Base-by-base conservation (phyloP, 2,329 filamentous ascomycete genomes). In the Ophiostoma sp. region DNA sequence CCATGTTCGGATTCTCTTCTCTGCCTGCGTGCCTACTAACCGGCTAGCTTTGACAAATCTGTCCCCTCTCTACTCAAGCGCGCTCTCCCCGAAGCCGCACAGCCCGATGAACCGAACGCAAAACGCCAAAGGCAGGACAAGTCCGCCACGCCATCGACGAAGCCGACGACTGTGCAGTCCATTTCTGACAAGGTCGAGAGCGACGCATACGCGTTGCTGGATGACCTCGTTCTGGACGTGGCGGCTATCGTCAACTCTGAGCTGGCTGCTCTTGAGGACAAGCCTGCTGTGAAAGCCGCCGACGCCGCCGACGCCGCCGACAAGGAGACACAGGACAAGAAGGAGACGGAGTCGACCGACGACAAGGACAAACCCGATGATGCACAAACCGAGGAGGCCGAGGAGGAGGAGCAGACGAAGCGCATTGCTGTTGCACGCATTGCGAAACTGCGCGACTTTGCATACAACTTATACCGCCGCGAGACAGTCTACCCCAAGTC, bases 181-280 rank as follows among this genome's bases (percentile, higher is more conserved):
- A 83, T 88, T 70, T 78, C 81, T 69, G 83, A 85, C 73, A 87
- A 86, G 78, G 79, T 85, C 66, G 75, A 77, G 38, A 78, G 79
- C 65, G 80, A 82, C 72, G 76, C 75, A 44, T 89, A 89, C 75
- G 81, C 81, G 40, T 83, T 84, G 71, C 78, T 93, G 62, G 88
- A 90, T 41, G 86, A 90, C 70, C 80, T 91, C 58, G 84, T 90
- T 16, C 76, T 81, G 66, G 87, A 89, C 70, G 76, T 89, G 58
- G 79, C 75, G 41, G 67, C 72, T 12, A 72, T 71, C 6, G 73
- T 74, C 3, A 72, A 74, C 42, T 69, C 72, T 14, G 81, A 83
- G 47, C 73, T 85, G 62, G 79, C 79, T 42, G 81, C 85, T 64
- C 75, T 87, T 41, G 78, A 81, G 49, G 16, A n/a, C 40, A 40